These are phyloP conservation scores for Ophiostoma fasciatum DNA, from an alignment of 2,329 filamentous ascomycete genomes.

Conservation along the genomic window DNA sequence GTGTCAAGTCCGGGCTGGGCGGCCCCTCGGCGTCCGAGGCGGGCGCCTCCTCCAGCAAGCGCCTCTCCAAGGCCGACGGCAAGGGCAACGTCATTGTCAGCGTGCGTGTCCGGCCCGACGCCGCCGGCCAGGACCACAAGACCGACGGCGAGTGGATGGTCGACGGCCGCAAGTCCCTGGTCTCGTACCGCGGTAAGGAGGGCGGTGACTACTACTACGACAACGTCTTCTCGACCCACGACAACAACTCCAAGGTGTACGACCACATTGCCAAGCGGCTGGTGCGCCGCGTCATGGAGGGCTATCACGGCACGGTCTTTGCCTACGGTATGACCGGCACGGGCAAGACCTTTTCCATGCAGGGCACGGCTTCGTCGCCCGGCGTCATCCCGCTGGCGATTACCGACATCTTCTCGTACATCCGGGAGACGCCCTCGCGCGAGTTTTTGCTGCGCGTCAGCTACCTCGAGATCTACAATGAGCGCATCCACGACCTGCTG, in stretches of 20 bases:
- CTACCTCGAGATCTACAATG: conserved; percentile 98
- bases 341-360: conserved; percentile 98
- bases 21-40: too few relatives aligned
- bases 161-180: conserved; percentile 65
- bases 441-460: conserved; percentile 93
- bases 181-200: conserved; percentile 76
- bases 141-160: conserved; percentile 82
- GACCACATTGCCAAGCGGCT: conserved; percentile 87
- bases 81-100: conserved; percentile 96
- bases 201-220: conserved; percentile 90
- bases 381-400: conserved; percentile 96
- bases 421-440: conserved; percentile 84
- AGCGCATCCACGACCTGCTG: conserved; percentile 87
- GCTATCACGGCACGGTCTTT: conserved; percentile 95
- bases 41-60: conserved; percentile 23
- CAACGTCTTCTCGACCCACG: conserved; percentile 88
- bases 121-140: conserved; percentile 43
- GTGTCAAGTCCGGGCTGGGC: conserved; percentile 17
- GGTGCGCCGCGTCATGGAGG: conserved; percentile 95
- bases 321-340: conserved; percentile 99
- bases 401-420: conserved; percentile 98
- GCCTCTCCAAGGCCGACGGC: conserved; percentile 45
- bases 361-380: conserved; percentile 86
- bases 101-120: conserved; percentile 80
- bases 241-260: conserved; percentile 90